Evolutionary conservation across 306 rosid species (phyloP).

Genomic region (Cucurbita moschata): DNA sequence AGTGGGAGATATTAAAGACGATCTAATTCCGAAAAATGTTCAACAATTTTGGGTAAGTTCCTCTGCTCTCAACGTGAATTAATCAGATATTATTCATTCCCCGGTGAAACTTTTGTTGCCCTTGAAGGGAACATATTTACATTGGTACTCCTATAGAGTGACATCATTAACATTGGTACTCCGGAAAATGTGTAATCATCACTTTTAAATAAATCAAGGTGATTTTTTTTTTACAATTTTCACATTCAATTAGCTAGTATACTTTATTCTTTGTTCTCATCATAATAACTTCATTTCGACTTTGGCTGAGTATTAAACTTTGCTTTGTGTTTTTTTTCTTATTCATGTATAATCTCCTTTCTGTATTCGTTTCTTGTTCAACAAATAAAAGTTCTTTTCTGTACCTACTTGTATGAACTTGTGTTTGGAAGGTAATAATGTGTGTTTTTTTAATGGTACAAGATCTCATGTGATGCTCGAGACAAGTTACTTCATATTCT

Average conservation of each 20-base stretch:
- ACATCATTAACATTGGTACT: background rate
- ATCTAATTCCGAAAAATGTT: slow-evolving; percentile 70
- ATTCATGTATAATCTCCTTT: background rate
- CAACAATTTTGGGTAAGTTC: slow-evolving; percentile 77
- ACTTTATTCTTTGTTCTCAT: background rate
- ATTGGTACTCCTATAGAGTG: background rate
- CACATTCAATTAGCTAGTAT: background rate
- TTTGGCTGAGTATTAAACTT: background rate
- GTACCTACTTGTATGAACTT: background rate
- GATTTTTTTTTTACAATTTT: background rate
- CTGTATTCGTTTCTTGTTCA: background rate
- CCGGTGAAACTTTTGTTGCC: background rate
- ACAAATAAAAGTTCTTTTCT: background rate
- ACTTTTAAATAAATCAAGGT: background rate
- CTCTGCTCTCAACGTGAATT: background rate
- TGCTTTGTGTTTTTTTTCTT: background rate
- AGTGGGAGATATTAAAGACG: slow-evolving; percentile 64
- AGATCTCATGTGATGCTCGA: slow-evolving; percentile 54
- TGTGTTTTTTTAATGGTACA: background rate
- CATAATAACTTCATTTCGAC: background rate
- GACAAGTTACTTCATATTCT: slow-evolving; percentile 74
- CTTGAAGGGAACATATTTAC: background rate
- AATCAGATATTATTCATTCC: background rate
- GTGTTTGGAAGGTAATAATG: background rate
- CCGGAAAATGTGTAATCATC: background rate